These are phyloP conservation scores for Fusarium gaditjirri DNA, from an alignment of 2,329 filamentous ascomycete genomes.

Conservation along the genomic window DNA sequence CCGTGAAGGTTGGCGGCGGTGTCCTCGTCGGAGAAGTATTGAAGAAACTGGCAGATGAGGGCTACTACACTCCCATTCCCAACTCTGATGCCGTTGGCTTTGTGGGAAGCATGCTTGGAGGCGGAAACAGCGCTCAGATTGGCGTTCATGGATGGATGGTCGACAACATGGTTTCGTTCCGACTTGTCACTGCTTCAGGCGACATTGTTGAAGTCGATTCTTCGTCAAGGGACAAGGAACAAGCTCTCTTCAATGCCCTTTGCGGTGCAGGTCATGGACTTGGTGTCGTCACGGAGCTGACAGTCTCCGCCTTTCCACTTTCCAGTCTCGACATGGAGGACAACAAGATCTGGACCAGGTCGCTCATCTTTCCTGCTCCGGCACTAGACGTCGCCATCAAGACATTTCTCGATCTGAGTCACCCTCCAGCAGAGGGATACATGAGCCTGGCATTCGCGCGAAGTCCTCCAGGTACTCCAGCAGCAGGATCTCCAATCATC, in stretches of 20 bases:
- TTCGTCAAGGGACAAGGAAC: constrained; percentile 34
- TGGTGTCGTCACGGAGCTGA: constrained; percentile 47
- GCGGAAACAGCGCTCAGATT: constrained; percentile 42
- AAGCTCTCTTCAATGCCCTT: constrained; percentile 46
- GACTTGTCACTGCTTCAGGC: constrained; percentile 41
- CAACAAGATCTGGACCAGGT: constrained; percentile 48
- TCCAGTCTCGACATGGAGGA: constrained; percentile 41
- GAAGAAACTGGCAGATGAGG: constrained; percentile 33
- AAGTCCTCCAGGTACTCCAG: constrained; percentile 45
- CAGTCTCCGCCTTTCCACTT: constrained; percentile 40
- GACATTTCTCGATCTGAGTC: constrained; percentile 37
- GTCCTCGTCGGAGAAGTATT: constrained; percentile 43
- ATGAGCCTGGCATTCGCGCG: constrained; percentile 43
- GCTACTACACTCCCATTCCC: constrained; percentile 47
- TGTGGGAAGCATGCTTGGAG: constrained; percentile 44
- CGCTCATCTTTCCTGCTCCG: constrained; percentile 43
- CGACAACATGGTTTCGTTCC: constrained; percentile 46
- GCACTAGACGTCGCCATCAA: constrained; percentile 37
- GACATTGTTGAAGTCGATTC: constrained; percentile 24
- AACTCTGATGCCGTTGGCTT: constrained; percentile 46
- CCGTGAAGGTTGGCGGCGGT: constrained; percentile 48
- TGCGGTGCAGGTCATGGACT: constrained; percentile 51
- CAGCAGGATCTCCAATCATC: constrained; percentile 45
- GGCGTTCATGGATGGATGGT: constrained; percentile 49
- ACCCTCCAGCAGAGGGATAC: constrained; percentile 21